Evolutionary conservation across 2,329 filamentous ascomycete species (phyloP), one percentile per base, ranked within the genome.

Genomic region (Xylaria sp.): DNA sequence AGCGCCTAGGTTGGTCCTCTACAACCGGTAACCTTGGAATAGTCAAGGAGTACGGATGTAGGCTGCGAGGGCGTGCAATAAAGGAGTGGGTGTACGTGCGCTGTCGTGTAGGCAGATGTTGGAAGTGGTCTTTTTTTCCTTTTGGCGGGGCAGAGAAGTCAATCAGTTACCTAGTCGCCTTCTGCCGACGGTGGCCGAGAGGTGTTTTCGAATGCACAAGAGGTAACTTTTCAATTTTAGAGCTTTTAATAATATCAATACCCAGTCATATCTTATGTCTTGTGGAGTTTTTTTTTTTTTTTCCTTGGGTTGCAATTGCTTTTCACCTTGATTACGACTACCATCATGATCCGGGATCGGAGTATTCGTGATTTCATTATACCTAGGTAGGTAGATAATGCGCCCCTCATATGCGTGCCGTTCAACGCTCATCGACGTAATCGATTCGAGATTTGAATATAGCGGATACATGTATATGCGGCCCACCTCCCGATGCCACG

Each of bases 301-400:
- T n/a, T n/a, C n/a, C n/a, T n/a, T n/a, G n/a, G n/a, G n/a, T n/a
- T 15, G 50, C 17, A 29, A 42, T 5, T 42, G 15, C 22, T 42
- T 22, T 33, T 51, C 15, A 2, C 7, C 31, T 38, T 22, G 25
- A 56, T 15, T 39, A 36, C 44, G 61, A 58, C 51, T 67, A 53
- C 56, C 65, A 49, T 15, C 44, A 45, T 39, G 39, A 61, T 59
- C 59, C 51, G 61, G 49, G 45, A 65, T 65, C 65, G 65, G 61
- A 67, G 61, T 15, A 11, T 20, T 22, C 31, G 50, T 67, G 64
- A 67, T 55, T 63, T 63, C 60, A 63, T 63, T 51, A 29, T 44
- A 44, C 39, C 39, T 20, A 44, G 36, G 36, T n/a, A n/a, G 9
- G 13, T 27, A 44, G 42, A 44, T 44, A 44, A 45, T 22, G 42